A percentile compares a stretch with the other conserved stretches of the same genome.
phyloP scores from a whole-genome alignment of 352 stramenopile genomes.

The Globisporangium barbulae region DNA sequence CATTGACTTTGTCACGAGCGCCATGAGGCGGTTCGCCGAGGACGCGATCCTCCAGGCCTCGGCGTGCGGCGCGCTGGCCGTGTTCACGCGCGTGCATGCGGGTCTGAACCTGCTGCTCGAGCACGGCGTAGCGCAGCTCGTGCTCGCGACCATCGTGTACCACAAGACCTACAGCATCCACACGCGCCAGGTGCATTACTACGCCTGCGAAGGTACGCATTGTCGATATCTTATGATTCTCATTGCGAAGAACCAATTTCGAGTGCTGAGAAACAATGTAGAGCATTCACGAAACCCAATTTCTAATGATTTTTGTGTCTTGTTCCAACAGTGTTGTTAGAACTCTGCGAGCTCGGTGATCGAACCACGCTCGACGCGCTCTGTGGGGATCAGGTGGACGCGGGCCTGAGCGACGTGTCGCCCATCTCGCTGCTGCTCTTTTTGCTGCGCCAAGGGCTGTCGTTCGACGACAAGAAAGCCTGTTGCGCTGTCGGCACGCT shows the following conservation, averaged over 20 bases:
- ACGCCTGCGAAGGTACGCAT: conserved; percentile 62
- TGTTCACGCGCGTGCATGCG: conserved; percentile 58
- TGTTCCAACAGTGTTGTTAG: conserved; percentile 46
- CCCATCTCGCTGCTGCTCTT: conserved; percentile 72
- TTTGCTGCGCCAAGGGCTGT: conserved; percentile 63
- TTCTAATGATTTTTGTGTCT: neutral
- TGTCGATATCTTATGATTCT: too few species aligned
- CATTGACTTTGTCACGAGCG: conserved; percentile 42
- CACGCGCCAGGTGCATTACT: conserved; percentile 83
- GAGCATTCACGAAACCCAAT: neutral
- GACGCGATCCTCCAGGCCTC: conserved; percentile 80
- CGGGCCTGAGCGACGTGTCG: conserved; percentile 37
- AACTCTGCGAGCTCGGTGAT: conserved; percentile 72
- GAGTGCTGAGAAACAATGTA: neutral
- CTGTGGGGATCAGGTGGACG: conserved; percentile 27
- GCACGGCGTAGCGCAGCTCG: conserved; percentile 49
- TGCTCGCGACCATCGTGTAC: conserved; percentile 65
- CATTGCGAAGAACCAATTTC: neutral
- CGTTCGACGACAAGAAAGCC: conserved; percentile 79
- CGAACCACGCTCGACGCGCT: conserved; percentile 47
- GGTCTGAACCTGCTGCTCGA: conserved; percentile 52
- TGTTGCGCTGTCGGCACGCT: conserved; percentile 70
- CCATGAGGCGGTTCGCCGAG: conserved; percentile 66
- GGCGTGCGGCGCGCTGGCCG: conserved; percentile 67
- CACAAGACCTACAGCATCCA: conserved; percentile 84